These are phyloP conservation scores for Carex myosuroides DNA, from an alignment of 176 grass and related monocot genomes.

Conservation along the genomic window DNA sequence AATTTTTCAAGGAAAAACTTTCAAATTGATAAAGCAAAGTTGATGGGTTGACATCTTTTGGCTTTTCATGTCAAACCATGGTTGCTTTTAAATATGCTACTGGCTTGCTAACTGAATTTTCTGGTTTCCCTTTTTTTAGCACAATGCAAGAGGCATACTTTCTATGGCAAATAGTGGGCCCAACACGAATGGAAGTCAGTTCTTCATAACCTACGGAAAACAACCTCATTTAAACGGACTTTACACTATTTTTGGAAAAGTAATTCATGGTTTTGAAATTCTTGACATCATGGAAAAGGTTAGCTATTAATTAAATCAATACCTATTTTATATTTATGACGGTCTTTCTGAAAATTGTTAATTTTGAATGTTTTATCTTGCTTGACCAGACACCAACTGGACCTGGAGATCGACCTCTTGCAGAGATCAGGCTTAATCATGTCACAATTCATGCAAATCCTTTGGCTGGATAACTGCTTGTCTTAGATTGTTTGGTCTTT, in stretches of 20 bases:
- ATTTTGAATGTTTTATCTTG: not conserved
- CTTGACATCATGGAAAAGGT: slow-evolving; percentile 99
- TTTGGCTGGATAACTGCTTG: slow-evolving; percentile 33
- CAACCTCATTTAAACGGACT: slow-evolving; percentile 95
- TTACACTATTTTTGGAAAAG: slow-evolving; percentile 96
- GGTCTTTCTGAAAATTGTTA: not conserved
- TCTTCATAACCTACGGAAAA: slow-evolving; percentile 92
- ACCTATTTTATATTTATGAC: not conserved
- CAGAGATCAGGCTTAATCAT: slow-evolving; percentile 85
- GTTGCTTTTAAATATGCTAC: not conserved
- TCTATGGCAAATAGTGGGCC: slow-evolving; percentile 89
- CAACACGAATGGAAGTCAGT: slow-evolving; percentile 96
- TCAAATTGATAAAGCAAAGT: not conserved
- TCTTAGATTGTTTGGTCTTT: not conserved
- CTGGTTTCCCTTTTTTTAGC: slow-evolving; percentile 28
- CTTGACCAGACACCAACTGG: slow-evolving; percentile 58
- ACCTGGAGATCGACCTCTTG: slow-evolving; percentile 75
- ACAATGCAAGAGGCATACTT: slow-evolving; percentile 69
- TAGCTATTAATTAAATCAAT: not conserved
- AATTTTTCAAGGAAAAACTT: not conserved
- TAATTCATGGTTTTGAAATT: slow-evolving; percentile 95
- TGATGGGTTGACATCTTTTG: not conserved
- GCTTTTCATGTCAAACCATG: not conserved
- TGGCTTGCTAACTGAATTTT: not conserved
- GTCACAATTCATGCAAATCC: slow-evolving; percentile 93